Evolutionary conservation across 495 filamentous ascomycete species (phyloP).

Genomic region (Hypoxylon lienhwacheense): DNA sequence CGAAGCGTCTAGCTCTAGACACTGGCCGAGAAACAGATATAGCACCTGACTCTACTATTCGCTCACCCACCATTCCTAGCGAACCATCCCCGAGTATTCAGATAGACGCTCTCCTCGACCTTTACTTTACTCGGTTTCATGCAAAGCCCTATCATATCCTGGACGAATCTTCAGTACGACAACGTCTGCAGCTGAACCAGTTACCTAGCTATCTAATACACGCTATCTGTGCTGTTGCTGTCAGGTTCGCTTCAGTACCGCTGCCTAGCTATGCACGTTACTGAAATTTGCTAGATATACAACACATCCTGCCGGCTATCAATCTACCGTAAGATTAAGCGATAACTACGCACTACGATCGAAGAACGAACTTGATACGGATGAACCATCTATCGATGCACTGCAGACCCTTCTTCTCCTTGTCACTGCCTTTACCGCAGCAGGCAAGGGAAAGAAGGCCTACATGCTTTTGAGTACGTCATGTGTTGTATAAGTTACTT

Average conservation of each 20-base stretch:
- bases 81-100: slow-evolving; percentile 48
- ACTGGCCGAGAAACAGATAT: slow-evolving; percentile 25
- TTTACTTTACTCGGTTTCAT: slow-evolving; percentile 75
- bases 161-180: slow-evolving; percentile 69
- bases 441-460: slow-evolving; percentile 78
- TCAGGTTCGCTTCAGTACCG: slow-evolving; percentile 55
- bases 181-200: slow-evolving; percentile 66
- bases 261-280: background rate
- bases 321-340: slow-evolving; percentile 59
- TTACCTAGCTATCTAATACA: slow-evolving; percentile 64
- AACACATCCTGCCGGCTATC: slow-evolving; percentile 60
- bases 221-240: slow-evolving; percentile 73
- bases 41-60: slow-evolving; percentile 39
- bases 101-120: slow-evolving; percentile 67
- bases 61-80: slow-evolving; percentile 42
- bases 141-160: slow-evolving; percentile 77
- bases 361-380: slow-evolving; percentile 69
- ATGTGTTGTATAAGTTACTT: background rate
- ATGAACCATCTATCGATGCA: slow-evolving; percentile 75
- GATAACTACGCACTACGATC: slow-evolving; percentile 70
- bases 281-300: slow-evolving; percentile 58
- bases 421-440: slow-evolving; percentile 70
- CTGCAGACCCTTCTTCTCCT: slow-evolving; percentile 77
- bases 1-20: slow-evolving; percentile 34
- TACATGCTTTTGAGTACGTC: slow-evolving; percentile 79